Base-by-base conservation (phyloP, 2,329 filamentous ascomycete species). In the Talaromyces pinophilus region DNA sequence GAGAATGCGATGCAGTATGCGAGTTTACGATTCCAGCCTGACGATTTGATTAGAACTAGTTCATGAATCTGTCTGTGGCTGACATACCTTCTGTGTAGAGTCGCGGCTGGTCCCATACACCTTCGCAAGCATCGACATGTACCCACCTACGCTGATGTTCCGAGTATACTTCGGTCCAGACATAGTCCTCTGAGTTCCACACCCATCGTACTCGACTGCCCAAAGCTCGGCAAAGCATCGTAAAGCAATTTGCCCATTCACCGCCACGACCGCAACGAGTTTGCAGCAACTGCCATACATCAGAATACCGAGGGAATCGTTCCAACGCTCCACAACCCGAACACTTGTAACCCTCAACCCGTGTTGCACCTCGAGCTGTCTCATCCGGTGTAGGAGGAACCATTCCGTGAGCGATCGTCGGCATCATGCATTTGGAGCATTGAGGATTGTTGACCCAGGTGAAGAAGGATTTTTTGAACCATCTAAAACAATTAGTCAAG, bases 161-260 rank as follows among this genome's bases (percentile, higher is more conserved):
- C 2, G 93, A 97, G 81, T 97, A 99, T 15, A 98, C 90, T 74
- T 98, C 95, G 0, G 93, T 97, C 95, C 95, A 99, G 30, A 97
- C 92, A 75, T 97, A 92, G 77, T 98, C 95, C 79, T 98, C 95
- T 35, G 91, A 90, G 72, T 98, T 98, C 95, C 95, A 99, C 11
- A 99, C 91, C 95, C 95, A 99, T 74, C 95, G 88, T 28, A 97
- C 93, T 68, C 94, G 87, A 67, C 91, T 92, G 60, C 94, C 94
- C 15, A 98, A 88, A 4, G 95, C 95, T 67, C 94, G 88, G 83
- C 94, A 98, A 62, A 99, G 86, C 95, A 98, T 98, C 81, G 90
- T 94, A 82, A 99, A 99, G 84, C 93, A 97, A 81, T 97, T 98
- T 71, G 92, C 93, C 93, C 95, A 98, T 82, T 99, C 95, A 68